Conservation (phyloP, 768 basidiomycete genomes). For the Pisolithus albus region DNA sequence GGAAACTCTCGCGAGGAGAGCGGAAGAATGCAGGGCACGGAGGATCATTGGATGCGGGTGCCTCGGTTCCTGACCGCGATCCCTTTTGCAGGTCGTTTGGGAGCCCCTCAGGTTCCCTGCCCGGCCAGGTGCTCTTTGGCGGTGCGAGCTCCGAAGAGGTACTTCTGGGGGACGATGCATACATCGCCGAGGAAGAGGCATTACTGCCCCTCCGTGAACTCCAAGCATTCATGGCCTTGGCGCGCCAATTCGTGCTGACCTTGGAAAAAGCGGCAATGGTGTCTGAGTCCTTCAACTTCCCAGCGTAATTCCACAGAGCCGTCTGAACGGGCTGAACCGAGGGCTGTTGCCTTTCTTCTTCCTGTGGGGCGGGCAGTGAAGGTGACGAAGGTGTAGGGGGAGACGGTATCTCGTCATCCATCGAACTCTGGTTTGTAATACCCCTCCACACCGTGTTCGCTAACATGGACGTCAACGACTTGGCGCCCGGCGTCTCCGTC, state of each 20-base stretch:
- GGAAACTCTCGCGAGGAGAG: conserved; percentile 50
- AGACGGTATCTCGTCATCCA: conserved; percentile 51
- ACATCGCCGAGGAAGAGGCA: conserved; percentile 2
- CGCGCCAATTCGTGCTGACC: conserved; percentile 70
- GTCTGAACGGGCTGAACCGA: conserved; percentile 23
- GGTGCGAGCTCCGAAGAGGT: conserved; percentile 17
- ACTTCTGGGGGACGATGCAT: conserved; percentile 14
- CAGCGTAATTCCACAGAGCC: conserved; percentile 64
- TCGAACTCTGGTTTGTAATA: conserved; percentile 66
- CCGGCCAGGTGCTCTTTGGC: conserved; percentile 11
- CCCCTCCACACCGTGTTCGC: conserved; percentile 69
- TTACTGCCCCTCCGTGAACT: conserved; percentile 14
- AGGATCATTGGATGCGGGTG: conserved; percentile 40
- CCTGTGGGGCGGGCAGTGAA: conserved; percentile 14
- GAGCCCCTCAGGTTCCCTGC: neutral
- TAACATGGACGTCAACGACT: conserved; percentile 45
- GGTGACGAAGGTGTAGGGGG: conserved; percentile 31
- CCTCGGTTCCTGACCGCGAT: conserved; percentile 36
- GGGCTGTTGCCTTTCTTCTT: conserved; percentile 10
- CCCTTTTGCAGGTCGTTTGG: conserved; percentile 25
- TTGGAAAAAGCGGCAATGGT: conserved; percentile 64
- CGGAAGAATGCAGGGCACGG: conserved; percentile 52
- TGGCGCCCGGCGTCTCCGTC: conserved; percentile 33
- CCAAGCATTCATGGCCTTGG: conserved; percentile 42
- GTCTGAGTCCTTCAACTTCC: conserved; percentile 68